Evolutionary conservation across 2,329 filamentous ascomycete species (phyloP).

Genomic region (Penicillium olsonii): DNA sequence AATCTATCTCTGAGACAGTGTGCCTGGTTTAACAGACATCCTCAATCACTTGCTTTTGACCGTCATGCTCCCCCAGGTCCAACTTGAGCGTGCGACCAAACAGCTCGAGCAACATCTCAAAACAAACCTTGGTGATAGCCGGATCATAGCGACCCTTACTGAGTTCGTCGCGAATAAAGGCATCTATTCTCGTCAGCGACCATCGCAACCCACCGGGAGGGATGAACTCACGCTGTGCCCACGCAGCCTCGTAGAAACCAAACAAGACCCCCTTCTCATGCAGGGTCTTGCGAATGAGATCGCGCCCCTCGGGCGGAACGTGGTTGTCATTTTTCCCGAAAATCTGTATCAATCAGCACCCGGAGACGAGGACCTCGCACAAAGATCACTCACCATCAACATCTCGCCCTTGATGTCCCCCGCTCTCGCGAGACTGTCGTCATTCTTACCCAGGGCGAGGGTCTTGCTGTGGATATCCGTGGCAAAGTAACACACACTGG

Average conservation of each 20-base stretch:
- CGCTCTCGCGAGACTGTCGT: slow-evolving; percentile 63
- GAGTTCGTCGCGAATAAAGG: slow-evolving; percentile 89
- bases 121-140: slow-evolving; percentile 81
- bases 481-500: slow-evolving; percentile 84
- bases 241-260: slow-evolving; percentile 86
- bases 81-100: slow-evolving; percentile 77
- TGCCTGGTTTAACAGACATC: slow-evolving; percentile 77
- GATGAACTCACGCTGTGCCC: slow-evolving; percentile 70
- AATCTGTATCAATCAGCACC: slow-evolving; percentile 54
- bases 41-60: slow-evolving; percentile 63
- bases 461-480: slow-evolving; percentile 84
- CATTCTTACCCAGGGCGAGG: slow-evolving; percentile 67
- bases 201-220: background rate
- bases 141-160: slow-evolving; percentile 94
- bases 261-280: slow-evolving; percentile 74
- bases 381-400: slow-evolving; percentile 59
- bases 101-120: slow-evolving; percentile 84
- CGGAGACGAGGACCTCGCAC: background rate
- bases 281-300: slow-evolving; percentile 79
- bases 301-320: slow-evolving; percentile 78
- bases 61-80: slow-evolving; percentile 71
- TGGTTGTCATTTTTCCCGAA: slow-evolving; percentile 91
- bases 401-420: slow-evolving; percentile 74
- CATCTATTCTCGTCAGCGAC: slow-evolving; percentile 54
- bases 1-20: no score